Base-by-base conservation (phyloP, 306 rosid species). In the Gleditsia sinensis region DNA sequence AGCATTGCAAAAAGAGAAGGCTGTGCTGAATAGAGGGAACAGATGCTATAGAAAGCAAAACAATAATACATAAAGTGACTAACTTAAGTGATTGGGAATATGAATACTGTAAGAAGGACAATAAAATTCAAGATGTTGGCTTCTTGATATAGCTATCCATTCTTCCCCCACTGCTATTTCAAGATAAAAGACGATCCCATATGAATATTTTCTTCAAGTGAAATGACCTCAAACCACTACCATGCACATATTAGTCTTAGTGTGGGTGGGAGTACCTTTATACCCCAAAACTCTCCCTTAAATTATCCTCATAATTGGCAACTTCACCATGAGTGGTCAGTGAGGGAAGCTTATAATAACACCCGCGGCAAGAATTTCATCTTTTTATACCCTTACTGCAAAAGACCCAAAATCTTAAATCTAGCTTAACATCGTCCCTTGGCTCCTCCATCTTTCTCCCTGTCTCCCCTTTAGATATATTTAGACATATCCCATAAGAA, bases 131-230 rank as follows among this genome's bases (percentile, higher is more conserved):
- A 51, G 69, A 63, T 25, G 64, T 32, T 72, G 34, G 1, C 27
- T 67, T 49, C 63, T 58, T 36, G 33, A 71, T 74, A 51, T 77
- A 27, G 81, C 27, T 53, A 40, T 36, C 80, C 77, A 73, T 51
- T 24, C 57, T 63, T n/a, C 43, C 43, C 11, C 11, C 43, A 37
- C 11, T 37, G 11, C 43, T 9, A 37, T 9, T 36, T 36, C 10
- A 24, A 45, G 20, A 74, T 86, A 89, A 86, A 81, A 71, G 88
- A 86, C 89, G n/a, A n/a, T n/a, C n/a, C n/a, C n/a, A n/a, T n/a
- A n/a, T n/a, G n/a, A n/a, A n/a, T n/a, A n/a, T n/a, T n/a, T n/a
- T n/a, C n/a, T n/a, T n/a, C 10, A 24, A 45, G 20, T 78, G 88
- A 89, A 86, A 81, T 74, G 88, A 86, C 89, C 42, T 39, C 21